Percentiles rank a stretch among this genome's conserved stretches.
These are phyloP conservation scores for Cyberlindnera samutprakarnensis DNA, from an alignment of 805 yeast genomes.

Conservation along the genomic window DNA sequence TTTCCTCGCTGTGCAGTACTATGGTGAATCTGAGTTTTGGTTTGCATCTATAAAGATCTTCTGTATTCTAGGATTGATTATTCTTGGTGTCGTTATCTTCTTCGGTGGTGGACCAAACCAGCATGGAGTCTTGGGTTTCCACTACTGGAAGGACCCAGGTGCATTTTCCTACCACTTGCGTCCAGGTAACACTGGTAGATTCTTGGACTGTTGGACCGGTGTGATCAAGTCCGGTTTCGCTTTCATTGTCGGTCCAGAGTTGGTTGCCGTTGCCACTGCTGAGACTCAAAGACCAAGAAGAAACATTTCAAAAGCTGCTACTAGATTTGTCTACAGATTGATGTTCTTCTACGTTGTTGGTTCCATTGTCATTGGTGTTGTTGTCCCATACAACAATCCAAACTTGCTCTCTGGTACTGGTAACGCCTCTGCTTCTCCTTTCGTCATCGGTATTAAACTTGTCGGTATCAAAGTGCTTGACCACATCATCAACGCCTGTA, in stretches of 20 bases:
- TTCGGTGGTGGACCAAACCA: slow-evolving; percentile 58
- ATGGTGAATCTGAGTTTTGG: slow-evolving; percentile 63
- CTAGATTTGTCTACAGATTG: slow-evolving; percentile 47
- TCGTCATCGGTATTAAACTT: slow-evolving; percentile 70
- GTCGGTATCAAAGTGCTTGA: slow-evolving; percentile 64
- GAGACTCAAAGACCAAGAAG: slow-evolving; percentile 54
- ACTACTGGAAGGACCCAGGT: slow-evolving; percentile 58
- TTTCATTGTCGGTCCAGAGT: slow-evolving; percentile 57
- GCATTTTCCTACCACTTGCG: slow-evolving; percentile 42
- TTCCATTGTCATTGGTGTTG: slow-evolving; percentile 59
- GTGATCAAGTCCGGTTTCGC: slow-evolving; percentile 60
- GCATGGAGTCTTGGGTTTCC: slow-evolving; percentile 53
- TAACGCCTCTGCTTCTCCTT: slow-evolving; percentile 68
- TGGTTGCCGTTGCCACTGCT: slow-evolving; percentile 50
- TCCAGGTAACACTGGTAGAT: slow-evolving; percentile 51
- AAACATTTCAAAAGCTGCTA: slow-evolving; percentile 54
- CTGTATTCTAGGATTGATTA: slow-evolving; percentile 54
- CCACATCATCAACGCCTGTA: slow-evolving; percentile 71
- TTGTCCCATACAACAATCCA: slow-evolving; percentile 56
- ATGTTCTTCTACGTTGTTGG: slow-evolving; percentile 57
- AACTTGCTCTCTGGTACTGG: slow-evolving; percentile 41
- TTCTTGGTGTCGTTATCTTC: slow-evolving; percentile 48
- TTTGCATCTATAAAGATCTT: slow-evolving; percentile 50
- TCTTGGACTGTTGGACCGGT: slow-evolving; percentile 57
- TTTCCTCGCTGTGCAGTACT: slow-evolving; percentile 49